Conservation (phyloP, 257 asterid species). For the Solanum peruvianum region DNA sequence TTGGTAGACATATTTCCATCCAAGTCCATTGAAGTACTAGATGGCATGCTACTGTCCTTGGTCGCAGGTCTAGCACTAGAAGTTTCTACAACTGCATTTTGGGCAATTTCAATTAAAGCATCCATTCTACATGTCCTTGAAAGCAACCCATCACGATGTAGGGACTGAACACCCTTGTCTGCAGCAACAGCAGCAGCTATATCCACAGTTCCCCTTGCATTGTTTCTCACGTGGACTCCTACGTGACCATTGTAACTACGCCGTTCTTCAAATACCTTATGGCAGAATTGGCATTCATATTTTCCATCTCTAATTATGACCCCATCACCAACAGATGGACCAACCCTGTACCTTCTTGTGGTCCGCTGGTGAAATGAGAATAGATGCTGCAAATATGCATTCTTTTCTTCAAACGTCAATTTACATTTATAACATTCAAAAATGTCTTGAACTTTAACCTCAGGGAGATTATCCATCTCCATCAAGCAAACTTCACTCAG, state of each 20-base stretch:
- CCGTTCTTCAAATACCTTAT: conserved; percentile 73
- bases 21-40: conserved; percentile 19
- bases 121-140: conserved; percentile 38
- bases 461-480: conserved; percentile 79
- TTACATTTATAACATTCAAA: conserved; percentile 84
- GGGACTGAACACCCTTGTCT: conserved; percentile 24
- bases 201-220: conserved; percentile 35
- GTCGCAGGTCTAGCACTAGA: conserved; percentile 20
- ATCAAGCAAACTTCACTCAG: conserved; percentile 28
- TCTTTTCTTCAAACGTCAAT: conserved; percentile 55
- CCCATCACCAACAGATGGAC: conserved; percentile 69
- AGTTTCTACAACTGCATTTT: conserved; percentile 24
- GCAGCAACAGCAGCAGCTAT: conserved; percentile 17
- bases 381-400: conserved; percentile 74
- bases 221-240: conserved; percentile 69
- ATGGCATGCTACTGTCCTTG: conserved; percentile 13
- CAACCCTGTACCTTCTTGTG: conserved; percentile 58
- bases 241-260: conserved; percentile 85
- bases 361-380: conserved; percentile 73
- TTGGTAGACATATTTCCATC: conserved; percentile 29
- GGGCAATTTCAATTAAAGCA: conserved; percentile 47
- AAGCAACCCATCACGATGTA: conserved; percentile 18
- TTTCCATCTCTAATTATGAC: conserved; percentile 75
- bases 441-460: conserved; percentile 72
- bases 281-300: conserved; percentile 90